Conservation (phyloP, 2,329 filamentous ascomycete genomes). For the Pyricularia sp. region DNA sequence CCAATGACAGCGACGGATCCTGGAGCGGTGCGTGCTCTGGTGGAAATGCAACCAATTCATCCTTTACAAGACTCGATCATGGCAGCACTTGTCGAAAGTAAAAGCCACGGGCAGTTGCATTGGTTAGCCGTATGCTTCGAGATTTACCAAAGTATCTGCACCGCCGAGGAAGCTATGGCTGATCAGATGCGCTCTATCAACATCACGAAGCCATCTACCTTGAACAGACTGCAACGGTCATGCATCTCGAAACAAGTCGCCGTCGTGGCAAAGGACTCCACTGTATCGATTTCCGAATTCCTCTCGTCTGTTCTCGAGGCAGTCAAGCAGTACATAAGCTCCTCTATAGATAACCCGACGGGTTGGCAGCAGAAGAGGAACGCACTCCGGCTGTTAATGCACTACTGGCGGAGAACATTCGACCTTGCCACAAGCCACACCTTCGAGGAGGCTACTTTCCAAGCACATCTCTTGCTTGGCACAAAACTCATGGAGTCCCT, state of each 20-base stretch:
- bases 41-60: conserved; percentile 36
- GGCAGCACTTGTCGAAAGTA: conserved; percentile 28
- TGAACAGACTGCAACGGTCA: conserved; percentile 50
- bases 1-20: not conserved
- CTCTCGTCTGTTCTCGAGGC: conserved; percentile 28
- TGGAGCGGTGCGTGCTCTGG: conserved; percentile 4
- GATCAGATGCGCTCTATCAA: conserved; percentile 27
- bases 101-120: conserved; percentile 20
- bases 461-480: conserved; percentile 45
- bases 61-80: conserved; percentile 44
- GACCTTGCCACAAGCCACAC: conserved; percentile 25
- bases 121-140: conserved; percentile 44
- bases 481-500: conserved; percentile 26
- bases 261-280: conserved; percentile 47
- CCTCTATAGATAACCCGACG: conserved; percentile 13
- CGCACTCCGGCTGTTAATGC: conserved; percentile 22
- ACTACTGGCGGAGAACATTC: conserved; percentile 43
- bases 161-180: conserved; percentile 27
- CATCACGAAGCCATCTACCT: conserved; percentile 34
- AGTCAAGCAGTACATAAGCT: conserved; percentile 29
- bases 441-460: conserved; percentile 52
- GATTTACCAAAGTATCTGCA: conserved; percentile 29
- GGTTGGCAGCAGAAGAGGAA: conserved; percentile 14
- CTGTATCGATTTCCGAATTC: conserved; percentile 39
- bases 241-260: conserved; percentile 39